These are phyloP conservation scores for Brassica nigra DNA, from an alignment of 345 rosid genomes.

Conservation along the genomic window DNA sequence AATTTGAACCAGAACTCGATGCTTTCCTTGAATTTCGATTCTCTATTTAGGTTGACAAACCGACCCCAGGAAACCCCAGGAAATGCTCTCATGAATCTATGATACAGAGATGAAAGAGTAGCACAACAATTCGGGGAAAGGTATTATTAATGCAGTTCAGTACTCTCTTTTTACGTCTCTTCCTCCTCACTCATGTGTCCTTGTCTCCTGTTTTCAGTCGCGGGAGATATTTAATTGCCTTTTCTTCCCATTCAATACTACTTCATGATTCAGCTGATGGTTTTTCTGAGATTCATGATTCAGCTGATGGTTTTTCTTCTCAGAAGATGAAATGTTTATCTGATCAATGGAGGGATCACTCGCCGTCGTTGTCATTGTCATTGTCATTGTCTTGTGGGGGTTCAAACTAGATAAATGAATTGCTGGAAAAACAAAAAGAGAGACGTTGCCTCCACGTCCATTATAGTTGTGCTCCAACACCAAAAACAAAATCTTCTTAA, in stretches of 20 bases:
- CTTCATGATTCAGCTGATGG: background rate
- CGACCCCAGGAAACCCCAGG: too few species aligned
- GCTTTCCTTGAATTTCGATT: too few species aligned
- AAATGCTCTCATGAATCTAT: too few species aligned
- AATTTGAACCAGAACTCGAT: too few species aligned
- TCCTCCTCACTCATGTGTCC: background rate
- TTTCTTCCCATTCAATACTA: slow-evolving; percentile 21
- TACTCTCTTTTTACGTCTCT: too few species aligned
- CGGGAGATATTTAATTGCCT: slow-evolving; percentile 21
- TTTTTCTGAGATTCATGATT: background rate
- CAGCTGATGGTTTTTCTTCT: background rate
- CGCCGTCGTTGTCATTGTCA: background rate
- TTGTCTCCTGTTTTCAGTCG: slow-evolving; percentile 1
- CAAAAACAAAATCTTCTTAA: slow-evolving; percentile 5
- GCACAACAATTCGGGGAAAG: slow-evolving; percentile 7
- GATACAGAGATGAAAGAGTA: too few species aligned
- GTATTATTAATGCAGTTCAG: too few species aligned
- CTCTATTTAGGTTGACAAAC: too few species aligned
- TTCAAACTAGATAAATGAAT: slow-evolving; percentile 27
- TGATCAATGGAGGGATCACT: background rate
- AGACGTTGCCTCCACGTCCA: background rate
- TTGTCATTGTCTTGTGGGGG: background rate
- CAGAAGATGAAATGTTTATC: background rate
- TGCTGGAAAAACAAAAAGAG: background rate
- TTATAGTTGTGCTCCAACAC: slow-evolving; percentile 40